Percentiles rank a stretch among this genome's conserved stretches.
Evolutionary conservation across 169 alveolate species (phyloP).

Genomic region (Neospora caninum): DNA sequence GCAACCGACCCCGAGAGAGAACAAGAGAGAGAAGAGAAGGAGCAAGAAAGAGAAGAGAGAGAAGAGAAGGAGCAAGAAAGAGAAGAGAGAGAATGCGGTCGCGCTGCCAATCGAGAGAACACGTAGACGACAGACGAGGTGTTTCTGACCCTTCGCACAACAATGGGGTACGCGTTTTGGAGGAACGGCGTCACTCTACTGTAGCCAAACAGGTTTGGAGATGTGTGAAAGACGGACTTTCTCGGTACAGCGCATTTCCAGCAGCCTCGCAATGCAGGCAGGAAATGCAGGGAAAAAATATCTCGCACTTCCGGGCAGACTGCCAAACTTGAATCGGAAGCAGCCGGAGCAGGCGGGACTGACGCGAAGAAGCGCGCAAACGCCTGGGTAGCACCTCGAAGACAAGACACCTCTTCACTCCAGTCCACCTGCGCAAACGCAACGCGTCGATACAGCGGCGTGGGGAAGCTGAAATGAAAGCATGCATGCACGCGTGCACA

Average conservation of each 20-base stretch:
- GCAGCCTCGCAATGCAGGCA: background rate
- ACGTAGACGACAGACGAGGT: too few species aligned
- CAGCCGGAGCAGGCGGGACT: background rate
- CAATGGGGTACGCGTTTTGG: too few species aligned
- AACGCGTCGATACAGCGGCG: background rate
- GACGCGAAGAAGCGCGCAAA: background rate
- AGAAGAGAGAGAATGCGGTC: too few species aligned
- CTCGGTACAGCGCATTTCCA: slow-evolving; percentile 12
- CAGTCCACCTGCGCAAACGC: slow-evolving; percentile 12
- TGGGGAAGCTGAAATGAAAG: too few species aligned
- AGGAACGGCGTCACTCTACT: too few species aligned
- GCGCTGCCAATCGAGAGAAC: too few species aligned
- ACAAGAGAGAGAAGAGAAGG: too few species aligned
- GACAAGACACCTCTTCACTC: background rate
- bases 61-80: too few species aligned
- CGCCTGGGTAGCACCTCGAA: background rate
- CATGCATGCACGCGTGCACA: too few species aligned
- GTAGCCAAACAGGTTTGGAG: background rate
- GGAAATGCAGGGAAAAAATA: background rate
- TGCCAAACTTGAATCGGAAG: background rate
- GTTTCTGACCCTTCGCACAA: too few species aligned
- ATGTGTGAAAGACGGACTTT: background rate
- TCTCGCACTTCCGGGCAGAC: background rate
- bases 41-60: too few species aligned
- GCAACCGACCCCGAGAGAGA: too few species aligned